Conservation (phyloP, 192 early-diverging fungal species). For the Podila minutissima region DNA sequence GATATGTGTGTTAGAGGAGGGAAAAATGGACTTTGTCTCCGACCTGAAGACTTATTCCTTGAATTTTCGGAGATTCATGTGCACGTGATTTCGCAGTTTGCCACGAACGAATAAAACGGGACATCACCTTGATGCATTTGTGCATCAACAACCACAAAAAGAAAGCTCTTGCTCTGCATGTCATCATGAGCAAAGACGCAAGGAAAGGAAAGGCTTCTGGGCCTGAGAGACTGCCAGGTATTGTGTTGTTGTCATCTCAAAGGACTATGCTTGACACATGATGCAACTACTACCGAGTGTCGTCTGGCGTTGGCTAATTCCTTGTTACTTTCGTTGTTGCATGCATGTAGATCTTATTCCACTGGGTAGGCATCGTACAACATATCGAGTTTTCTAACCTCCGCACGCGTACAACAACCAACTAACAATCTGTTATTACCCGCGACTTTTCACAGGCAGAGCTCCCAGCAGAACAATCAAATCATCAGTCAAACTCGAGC, state of each 20-base stretch:
- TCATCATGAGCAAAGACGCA: constrained; percentile 41
- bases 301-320: no score
- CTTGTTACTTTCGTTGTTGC: background rate
- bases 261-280: no score
- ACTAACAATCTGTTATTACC: no score
- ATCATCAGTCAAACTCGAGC: constrained; percentile 30
- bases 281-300: no score
- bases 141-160: no score
- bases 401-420: background rate
- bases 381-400: background rate
- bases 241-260: background rate
- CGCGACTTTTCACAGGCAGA: background rate
- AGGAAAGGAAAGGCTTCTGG: constrained; percentile 28
- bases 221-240: constrained; percentile 16
- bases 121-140: no score
- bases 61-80: background rate
- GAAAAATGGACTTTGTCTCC: background rate
- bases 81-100: background rate
- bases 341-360: constrained; percentile 1
- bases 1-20: constrained; percentile 3
- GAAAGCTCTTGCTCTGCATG: background rate
- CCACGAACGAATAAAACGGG: no score
- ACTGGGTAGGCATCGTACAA: background rate
- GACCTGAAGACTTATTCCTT: background rate
- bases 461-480: constrained; percentile 32